Conservation (phyloP, 2,329 filamentous ascomycete genomes). For the Verticillium nubilum region DNA sequence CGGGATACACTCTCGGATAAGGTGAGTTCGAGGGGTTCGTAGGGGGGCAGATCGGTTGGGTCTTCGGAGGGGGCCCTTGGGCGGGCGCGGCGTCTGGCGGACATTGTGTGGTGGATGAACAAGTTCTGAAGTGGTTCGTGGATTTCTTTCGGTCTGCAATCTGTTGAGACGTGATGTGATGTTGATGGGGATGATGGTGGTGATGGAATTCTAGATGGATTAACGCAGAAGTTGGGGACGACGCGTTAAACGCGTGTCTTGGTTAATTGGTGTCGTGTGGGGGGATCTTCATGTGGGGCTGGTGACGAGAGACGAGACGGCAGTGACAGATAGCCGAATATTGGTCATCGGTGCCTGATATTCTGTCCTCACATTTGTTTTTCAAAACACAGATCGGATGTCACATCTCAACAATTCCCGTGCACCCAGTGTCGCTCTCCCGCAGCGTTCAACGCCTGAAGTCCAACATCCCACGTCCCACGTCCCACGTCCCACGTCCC, state of each 20-base stretch:
- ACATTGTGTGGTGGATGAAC: neutral
- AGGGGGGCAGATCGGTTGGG: slow-evolving; percentile 36
- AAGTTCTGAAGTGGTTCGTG: neutral
- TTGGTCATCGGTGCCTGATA: too few species aligned
- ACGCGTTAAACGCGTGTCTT: neutral
- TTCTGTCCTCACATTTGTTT: too few species aligned
- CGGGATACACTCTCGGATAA: slow-evolving; percentile 33
- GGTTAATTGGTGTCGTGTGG: neutral
- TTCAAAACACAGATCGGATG: too few species aligned
- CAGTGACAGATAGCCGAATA: too few species aligned
- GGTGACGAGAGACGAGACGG: neutral
- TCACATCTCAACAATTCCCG: too few species aligned
- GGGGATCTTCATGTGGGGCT: neutral
- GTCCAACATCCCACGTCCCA: too few species aligned
- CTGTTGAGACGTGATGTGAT: neutral
- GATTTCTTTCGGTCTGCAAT: too few species aligned
- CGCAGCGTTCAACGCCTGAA: too few species aligned
- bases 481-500: too few species aligned
- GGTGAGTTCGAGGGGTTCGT: slow-evolving; percentile 42
- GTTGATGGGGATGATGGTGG: neutral
- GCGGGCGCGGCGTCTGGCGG: neutral
- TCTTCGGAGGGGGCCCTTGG: neutral
- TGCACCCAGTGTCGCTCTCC: too few species aligned
- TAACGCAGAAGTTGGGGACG: too few species aligned
- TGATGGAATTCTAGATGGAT: neutral